phyloP scores from a whole-genome alignment of 768 basidiomycete species.

The Suillus weaverae region DNA sequence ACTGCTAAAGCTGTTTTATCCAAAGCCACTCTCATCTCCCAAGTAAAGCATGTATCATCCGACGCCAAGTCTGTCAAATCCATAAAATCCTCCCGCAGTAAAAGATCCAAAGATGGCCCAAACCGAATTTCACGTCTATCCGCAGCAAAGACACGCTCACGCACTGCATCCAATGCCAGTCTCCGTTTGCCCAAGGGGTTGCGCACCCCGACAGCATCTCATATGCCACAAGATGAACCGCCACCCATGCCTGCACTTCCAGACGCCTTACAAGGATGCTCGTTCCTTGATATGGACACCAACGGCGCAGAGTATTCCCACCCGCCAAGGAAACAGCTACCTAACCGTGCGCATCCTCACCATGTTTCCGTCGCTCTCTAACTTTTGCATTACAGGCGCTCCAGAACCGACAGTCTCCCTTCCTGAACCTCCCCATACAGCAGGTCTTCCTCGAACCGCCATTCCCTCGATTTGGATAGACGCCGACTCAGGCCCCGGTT shows the following conservation, averaged over 20 bases:
- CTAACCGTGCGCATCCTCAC: constrained; percentile 14
- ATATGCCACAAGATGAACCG: constrained; percentile 33
- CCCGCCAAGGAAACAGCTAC: constrained; percentile 18
- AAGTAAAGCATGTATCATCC: constrained; percentile 13
- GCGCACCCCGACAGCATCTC: constrained; percentile 31
- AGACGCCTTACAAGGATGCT: constrained; percentile 18
- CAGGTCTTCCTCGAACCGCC: constrained; percentile 15
- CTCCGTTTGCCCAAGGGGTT: constrained; percentile 54
- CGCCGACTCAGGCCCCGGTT: constrained; percentile 32
- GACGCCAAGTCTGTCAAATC: constrained; percentile 28
- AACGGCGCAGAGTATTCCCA: constrained; percentile 34
- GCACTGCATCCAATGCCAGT: constrained; percentile 63
- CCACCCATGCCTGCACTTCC: constrained; percentile 31
- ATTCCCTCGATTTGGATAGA: constrained; percentile 55
- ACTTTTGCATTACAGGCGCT: constrained; percentile 13
- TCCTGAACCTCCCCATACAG: constrained; percentile 23
- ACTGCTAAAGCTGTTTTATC: constrained; percentile 39
- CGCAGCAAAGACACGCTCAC: constrained; percentile 66
- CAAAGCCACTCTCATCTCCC: constrained; percentile 34
- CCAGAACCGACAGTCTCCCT: constrained; percentile 13
- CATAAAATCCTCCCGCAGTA: constrained; percentile 22
- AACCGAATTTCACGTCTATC: constrained; percentile 47
- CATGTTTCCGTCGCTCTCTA: neutral
- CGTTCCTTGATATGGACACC: constrained; percentile 36
- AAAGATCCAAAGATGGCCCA: constrained; percentile 25